Conservation (phyloP, 1,284 basidiomycete species). For the Testicularia cyperi region DNA sequence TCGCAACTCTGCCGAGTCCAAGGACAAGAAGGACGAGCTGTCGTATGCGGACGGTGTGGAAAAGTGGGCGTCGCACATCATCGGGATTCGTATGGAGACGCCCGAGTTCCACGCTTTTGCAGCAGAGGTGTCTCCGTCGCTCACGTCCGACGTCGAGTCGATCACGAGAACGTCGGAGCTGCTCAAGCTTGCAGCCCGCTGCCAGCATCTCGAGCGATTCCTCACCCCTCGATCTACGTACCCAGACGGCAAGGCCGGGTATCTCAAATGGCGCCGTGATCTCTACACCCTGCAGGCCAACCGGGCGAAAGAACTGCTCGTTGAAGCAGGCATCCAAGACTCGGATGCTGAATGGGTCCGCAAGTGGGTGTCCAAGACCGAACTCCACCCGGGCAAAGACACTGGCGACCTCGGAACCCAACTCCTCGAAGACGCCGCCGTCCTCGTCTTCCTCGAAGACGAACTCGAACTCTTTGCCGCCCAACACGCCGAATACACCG, state of each 20-base stretch:
- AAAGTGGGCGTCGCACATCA: conserved; percentile 20
- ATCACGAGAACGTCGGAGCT: conserved; percentile 20
- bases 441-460: conserved; percentile 53
- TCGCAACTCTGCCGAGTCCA: background rate
- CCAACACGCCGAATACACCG: conserved; percentile 40
- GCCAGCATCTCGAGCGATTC: conserved; percentile 57
- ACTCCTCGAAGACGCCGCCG: conserved; percentile 54
- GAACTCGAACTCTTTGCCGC: conserved; percentile 47
- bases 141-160: conserved; percentile 11
- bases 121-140: conserved; percentile 8
- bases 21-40: conserved; percentile 45
- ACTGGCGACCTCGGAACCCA: conserved; percentile 45
- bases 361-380: conserved; percentile 54
- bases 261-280: conserved; percentile 53
- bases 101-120: conserved; percentile 19
- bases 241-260: conserved; percentile 57
- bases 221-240: conserved; percentile 43
- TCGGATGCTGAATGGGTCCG: conserved; percentile 36
- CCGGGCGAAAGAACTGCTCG: conserved; percentile 38
- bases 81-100: conserved; percentile 19
- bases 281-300: conserved; percentile 53
- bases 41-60: conserved; percentile 53
- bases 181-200: conserved; percentile 50
- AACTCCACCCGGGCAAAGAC: conserved; percentile 41
- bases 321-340: conserved; percentile 28